A percentile compares a stretch with the other conserved stretches of the same genome.
Conservation (phyloP, 2,329 filamentous ascomycete genomes). For the Xylariales sp. region DNA sequence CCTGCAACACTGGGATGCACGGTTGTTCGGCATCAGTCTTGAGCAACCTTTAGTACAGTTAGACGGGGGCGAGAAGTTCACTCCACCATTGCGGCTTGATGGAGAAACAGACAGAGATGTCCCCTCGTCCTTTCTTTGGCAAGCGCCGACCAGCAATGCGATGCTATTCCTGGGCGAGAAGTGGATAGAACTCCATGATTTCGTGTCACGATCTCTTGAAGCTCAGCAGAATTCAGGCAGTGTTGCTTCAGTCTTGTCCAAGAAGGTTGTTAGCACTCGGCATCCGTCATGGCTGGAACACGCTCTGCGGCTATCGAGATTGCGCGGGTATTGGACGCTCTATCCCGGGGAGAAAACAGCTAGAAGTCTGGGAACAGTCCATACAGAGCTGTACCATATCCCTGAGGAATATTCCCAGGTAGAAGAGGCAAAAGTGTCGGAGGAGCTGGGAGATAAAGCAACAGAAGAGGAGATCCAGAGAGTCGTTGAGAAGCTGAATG, state of each 20-base stretch:
- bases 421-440: slow-evolving; percentile 14
- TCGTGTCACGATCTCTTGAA: slow-evolving; percentile 62
- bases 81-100: slow-evolving; percentile 31
- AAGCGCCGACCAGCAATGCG: slow-evolving; percentile 78
- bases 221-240: slow-evolving; percentile 31
- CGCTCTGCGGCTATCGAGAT: slow-evolving; percentile 68
- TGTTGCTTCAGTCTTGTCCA: slow-evolving; percentile 35
- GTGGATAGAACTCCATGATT: slow-evolving; percentile 82
- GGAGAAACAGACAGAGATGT: slow-evolving; percentile 21
- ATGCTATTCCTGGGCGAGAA: slow-evolving; percentile 77
- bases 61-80: slow-evolving; percentile 55
- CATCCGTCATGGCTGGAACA: slow-evolving; percentile 47
- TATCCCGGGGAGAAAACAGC: slow-evolving; percentile 63
- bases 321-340: slow-evolving; percentile 71
- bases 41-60: slow-evolving; percentile 63
- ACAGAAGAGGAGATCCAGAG: slow-evolving; percentile 21
- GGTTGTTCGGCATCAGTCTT: slow-evolving; percentile 74
- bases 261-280: slow-evolving; percentile 39
- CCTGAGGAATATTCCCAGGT: slow-evolving; percentile 61
- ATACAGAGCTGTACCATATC: slow-evolving; percentile 66
- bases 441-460: slow-evolving; percentile 20
- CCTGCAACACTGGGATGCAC: slow-evolving; percentile 40
- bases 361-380: slow-evolving; percentile 62
- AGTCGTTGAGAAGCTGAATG: slow-evolving; percentile 20
- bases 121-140: slow-evolving; percentile 70